Base-by-base conservation (phyloP, 768 basidiomycete genomes). In the Filobasidium wieringae region DNA sequence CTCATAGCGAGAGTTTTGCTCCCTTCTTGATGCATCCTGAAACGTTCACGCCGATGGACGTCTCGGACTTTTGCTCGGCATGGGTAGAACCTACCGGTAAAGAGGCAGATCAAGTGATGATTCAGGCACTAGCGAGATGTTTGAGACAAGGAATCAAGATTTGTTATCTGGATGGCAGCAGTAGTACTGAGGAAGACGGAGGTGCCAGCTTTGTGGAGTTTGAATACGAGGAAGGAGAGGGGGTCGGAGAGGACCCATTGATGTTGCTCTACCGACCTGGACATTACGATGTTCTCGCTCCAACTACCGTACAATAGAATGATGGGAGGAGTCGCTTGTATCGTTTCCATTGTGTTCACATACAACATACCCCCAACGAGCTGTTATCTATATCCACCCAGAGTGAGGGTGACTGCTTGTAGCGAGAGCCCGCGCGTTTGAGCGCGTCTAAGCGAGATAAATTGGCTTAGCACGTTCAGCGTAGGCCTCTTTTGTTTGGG, bases 21-120 rank as follows among this genome's bases (percentile, higher is more conserved):
- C 80, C 79, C 19, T 92, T 91, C 77, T 78, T 93, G 7, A 80
- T 84, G 62, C 80, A 88, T 53, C 86, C 86, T 1, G 85, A 89
- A 29, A 80, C 81, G 0, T 81, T 79, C 27, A 79, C 80, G 26
- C 77, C 75, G 11, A 79, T 86, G 64, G 75, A 77, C 4, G 74
- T 82, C 1, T 76, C 78, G 4, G 79, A 80, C 4, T 95, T 92
- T 71, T 91, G 89, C 68, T 78, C 81, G 63, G 76, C 78, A 32
- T 82, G 85, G 59, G 89, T 95, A 24, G 87, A 92, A 58, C 69
- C 69, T 9, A 61, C 68, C 59, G 68, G 64, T 19, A 64, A 67
- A 63, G 63, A 74, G 65, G 70, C 70, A 82, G 90, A 92, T 64
- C 84, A 92, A 63, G 83, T 85, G 11, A 86, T 88, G 66, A 85